These are phyloP conservation scores for Ampelomyces quisqualis DNA, from an alignment of 2,329 filamentous ascomycete species.

Conservation along the genomic window DNA sequence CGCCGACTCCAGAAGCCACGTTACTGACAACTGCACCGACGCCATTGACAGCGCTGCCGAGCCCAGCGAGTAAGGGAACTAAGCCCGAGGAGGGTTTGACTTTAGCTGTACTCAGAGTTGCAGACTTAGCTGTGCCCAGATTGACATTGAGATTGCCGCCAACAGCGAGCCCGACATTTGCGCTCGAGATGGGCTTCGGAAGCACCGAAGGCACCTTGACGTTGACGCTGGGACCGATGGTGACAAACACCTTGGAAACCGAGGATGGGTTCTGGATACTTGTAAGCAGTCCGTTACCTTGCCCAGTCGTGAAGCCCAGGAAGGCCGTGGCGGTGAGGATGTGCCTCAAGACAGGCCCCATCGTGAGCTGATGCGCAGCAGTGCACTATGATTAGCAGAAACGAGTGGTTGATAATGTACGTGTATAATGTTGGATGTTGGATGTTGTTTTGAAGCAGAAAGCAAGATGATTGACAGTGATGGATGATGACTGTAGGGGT, in stretches of 20 bases:
- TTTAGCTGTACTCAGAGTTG: background rate
- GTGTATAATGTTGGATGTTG: background rate
- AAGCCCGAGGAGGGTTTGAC: background rate
- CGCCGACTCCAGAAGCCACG: background rate
- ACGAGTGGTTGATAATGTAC: background rate
- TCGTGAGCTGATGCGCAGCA: background rate
- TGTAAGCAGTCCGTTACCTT: background rate
- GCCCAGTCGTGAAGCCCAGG: conserved; percentile 1
- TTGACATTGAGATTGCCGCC: background rate
- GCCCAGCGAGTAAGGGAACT: background rate
- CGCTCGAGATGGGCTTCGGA: background rate
- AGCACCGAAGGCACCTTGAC: background rate
- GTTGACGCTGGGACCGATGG: background rate
- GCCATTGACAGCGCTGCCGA: background rate
- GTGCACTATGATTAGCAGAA: conserved; percentile 4
- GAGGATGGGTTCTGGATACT: background rate
- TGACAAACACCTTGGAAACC: background rate
- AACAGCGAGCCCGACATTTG: background rate
- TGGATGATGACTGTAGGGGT: conserved; percentile 1
- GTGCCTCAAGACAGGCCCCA: conserved; percentile 7
- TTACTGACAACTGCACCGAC: background rate
- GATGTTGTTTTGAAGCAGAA: background rate
- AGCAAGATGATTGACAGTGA: background rate
- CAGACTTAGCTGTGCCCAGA: background rate
- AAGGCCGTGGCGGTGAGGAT: conserved; percentile 3